phyloP scores from a whole-genome alignment of 2,329 filamentous ascomycete species.

The Orbilia ellipsospora region DNA sequence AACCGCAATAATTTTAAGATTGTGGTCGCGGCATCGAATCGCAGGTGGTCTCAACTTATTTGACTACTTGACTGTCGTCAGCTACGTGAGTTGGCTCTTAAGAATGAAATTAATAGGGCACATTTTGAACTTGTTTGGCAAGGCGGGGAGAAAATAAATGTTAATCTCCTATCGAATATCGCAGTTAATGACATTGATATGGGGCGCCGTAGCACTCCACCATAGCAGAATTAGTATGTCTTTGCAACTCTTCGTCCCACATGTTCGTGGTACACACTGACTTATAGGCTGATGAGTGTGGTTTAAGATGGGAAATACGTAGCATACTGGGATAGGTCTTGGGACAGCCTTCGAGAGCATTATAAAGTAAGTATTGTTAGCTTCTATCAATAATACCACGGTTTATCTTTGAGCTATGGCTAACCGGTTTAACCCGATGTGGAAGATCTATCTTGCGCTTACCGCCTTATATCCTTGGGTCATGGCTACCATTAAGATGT shows the following conservation, averaged over 20 bases:
- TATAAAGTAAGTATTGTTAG: slow-evolving; percentile 11
- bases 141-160: background rate
- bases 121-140: background rate
- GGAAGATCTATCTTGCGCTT: slow-evolving; percentile 20
- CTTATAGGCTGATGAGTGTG: background rate
- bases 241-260: no score
- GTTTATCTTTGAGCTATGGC: background rate
- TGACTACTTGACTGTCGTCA: slow-evolving; percentile 17
- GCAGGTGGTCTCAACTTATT: slow-evolving; percentile 29
- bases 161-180: background rate
- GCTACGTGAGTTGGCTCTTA: slow-evolving; percentile 17
- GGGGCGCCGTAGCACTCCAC: slow-evolving; percentile 13
- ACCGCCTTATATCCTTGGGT: slow-evolving; percentile 26
- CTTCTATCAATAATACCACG: background rate
- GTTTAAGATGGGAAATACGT: slow-evolving; percentile 12
- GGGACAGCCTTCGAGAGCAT: slow-evolving; percentile 7
- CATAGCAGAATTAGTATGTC: slow-evolving; percentile 26
- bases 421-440: background rate
- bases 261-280: no score
- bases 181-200: slow-evolving; percentile 27
- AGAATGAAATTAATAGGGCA: background rate
- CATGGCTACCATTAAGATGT: slow-evolving; percentile 31
- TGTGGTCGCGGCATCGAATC: slow-evolving; percentile 32
- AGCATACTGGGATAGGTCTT: slow-evolving; percentile 21
- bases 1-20: slow-evolving; percentile 10